Percentiles rank a stretch among this genome's conserved stretches.
Conservation (phyloP, 139 green algal species). For the Desmodesmus armatus region DNA sequence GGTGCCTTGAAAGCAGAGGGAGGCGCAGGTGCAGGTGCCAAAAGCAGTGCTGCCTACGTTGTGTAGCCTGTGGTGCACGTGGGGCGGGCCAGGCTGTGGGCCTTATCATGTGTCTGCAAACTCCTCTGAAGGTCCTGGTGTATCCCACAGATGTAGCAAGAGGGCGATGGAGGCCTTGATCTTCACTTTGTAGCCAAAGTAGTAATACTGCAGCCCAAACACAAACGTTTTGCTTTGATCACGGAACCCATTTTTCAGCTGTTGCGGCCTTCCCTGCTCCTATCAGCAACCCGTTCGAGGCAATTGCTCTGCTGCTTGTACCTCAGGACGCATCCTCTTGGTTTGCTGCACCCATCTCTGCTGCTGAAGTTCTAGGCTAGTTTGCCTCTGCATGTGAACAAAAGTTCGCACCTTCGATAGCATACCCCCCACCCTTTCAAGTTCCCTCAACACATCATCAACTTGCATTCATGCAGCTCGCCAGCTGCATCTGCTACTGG, state of each 20-base stretch:
- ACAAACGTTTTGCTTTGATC: no score
- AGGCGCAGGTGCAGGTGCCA: no score
- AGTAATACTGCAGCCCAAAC: no score
- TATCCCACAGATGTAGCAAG: no score
- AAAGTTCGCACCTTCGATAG: no score
- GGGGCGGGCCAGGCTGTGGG: background rate
- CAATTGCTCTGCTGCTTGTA: background rate
- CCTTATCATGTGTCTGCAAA: background rate
- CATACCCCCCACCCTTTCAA: no score
- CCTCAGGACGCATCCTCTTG: background rate
- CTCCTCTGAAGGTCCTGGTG: background rate
- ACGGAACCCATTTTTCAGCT: no score
- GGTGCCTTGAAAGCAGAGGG: no score
- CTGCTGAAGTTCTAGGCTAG: background rate
- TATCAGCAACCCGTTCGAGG: background rate
- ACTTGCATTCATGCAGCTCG: background rate
- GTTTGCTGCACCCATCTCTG: background rate
- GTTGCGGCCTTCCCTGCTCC: no score
- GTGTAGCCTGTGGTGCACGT: background rate
- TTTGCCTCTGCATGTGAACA: background rate
- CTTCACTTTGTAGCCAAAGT: no score
- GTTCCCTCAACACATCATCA: background rate
- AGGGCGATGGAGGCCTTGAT: no score
- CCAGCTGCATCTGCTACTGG: conserved; percentile 72
- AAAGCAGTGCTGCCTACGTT: no score